Percentiles rank a stretch among this genome's conserved stretches.
These are phyloP conservation scores for Colletotrichum tamarilloi DNA, from an alignment of 2,329 filamentous ascomycete species.

Conservation along the genomic window DNA sequence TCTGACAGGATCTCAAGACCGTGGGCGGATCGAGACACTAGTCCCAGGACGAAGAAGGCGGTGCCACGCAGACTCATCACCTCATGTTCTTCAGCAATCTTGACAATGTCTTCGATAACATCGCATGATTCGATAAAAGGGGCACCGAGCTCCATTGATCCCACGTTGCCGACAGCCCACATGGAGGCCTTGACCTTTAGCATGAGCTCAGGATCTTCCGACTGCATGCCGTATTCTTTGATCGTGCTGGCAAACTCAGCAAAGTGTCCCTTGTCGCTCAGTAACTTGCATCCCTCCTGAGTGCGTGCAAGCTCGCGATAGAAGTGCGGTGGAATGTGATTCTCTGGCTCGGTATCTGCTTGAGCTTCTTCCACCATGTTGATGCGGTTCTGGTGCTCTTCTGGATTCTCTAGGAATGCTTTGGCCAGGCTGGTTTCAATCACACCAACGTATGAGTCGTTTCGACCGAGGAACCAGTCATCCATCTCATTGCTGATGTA, in stretches of 20 bases:
- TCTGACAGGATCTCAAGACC: slow-evolving; percentile 92
- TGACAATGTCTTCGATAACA: slow-evolving; percentile 86
- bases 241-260: slow-evolving; percentile 92
- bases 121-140: slow-evolving; percentile 92
- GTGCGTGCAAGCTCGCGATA: slow-evolving; percentile 96
- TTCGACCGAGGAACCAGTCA: slow-evolving; percentile 96
- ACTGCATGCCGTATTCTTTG: slow-evolving; percentile 85
- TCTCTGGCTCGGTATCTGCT: slow-evolving; percentile 68
- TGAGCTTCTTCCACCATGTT: slow-evolving; percentile 70
- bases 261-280: slow-evolving; percentile 95
- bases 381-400: slow-evolving; percentile 67
- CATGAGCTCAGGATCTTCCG: slow-evolving; percentile 85
- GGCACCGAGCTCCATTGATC: slow-evolving; percentile 96
- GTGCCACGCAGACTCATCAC: slow-evolving; percentile 95
- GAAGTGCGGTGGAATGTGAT: slow-evolving; percentile 92
- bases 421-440: slow-evolving; percentile 96
- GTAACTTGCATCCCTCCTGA: slow-evolving; percentile 87
- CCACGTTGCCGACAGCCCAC: slow-evolving; percentile 98
- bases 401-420: slow-evolving; percentile 77
- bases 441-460: slow-evolving; percentile 93
- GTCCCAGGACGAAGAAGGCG: slow-evolving; percentile 93
- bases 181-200: slow-evolving; percentile 96
- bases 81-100: slow-evolving; percentile 87
- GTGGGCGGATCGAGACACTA: slow-evolving; percentile 92
- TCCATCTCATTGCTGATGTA: slow-evolving; percentile 99